Evolutionary conservation across 148 eudicot genomes (phyloP).

Genomic region (Pharnaceum exiguum): DNA sequence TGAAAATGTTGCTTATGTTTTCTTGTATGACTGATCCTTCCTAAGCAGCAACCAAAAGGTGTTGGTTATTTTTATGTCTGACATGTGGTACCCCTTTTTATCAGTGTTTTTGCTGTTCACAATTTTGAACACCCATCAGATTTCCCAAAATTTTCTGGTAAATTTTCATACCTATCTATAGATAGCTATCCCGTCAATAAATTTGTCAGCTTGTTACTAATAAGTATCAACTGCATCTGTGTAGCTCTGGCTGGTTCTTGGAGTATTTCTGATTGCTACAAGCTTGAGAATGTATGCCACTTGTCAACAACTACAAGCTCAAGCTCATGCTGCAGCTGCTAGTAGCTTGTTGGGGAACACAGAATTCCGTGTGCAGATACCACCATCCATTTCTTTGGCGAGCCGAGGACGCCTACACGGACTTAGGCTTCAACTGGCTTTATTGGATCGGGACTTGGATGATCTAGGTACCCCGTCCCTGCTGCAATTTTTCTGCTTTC

Average conservation of each 20-base stretch:
- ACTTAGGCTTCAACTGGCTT: conserved; percentile 46
- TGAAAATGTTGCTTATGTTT: neutral
- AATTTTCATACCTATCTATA: neutral
- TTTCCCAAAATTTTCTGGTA: conserved; percentile 49
- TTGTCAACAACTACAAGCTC: conserved; percentile 45
- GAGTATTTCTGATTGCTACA: conserved; percentile 36
- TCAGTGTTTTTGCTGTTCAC: conserved; percentile 46
- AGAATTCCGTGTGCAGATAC: conserved; percentile 42
- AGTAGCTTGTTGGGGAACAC: conserved; percentile 34
- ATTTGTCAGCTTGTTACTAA: neutral
- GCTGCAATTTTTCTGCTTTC: neutral
- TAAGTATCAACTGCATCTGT: conserved; percentile 7
- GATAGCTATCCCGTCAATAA: neutral
- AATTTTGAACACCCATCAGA: conserved; percentile 37
- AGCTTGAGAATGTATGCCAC: conserved; percentile 41
- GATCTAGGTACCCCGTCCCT: conserved; percentile 27
- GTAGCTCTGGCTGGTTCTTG: conserved; percentile 44
- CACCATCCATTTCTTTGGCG: conserved; percentile 40
- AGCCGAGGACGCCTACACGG: conserved; percentile 40
- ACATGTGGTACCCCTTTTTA: neutral
- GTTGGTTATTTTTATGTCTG: neutral
- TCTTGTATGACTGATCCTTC: neutral
- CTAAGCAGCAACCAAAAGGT: too few relatives aligned
- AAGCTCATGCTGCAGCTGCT: conserved; percentile 36
- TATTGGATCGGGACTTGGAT: conserved; percentile 42